phyloP scores from a whole-genome alignment of 139 green algal species.

The Tetradesmus obliquus region DNA sequence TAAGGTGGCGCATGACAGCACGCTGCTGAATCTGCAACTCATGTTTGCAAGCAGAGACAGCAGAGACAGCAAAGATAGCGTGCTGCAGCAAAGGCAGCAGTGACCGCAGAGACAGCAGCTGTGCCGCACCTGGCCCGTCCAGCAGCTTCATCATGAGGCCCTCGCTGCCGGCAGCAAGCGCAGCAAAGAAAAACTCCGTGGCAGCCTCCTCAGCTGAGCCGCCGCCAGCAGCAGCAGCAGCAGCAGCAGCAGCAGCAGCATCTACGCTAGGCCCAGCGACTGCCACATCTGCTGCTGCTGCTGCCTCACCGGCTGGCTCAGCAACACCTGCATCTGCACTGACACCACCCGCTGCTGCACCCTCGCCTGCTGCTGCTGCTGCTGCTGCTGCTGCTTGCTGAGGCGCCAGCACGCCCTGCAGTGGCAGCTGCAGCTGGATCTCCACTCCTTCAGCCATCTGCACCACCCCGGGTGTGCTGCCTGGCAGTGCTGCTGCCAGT shows the following conservation, averaged over 20 bases:
- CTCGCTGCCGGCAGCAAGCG: slow-evolving; percentile 72
- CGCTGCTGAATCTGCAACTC: neutral
- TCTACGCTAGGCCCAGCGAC: neutral
- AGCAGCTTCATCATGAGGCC: slow-evolving; percentile 92
- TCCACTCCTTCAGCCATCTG: slow-evolving; percentile 57
- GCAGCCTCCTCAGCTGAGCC: slow-evolving; percentile 25
- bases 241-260: slow-evolving; percentile 13
- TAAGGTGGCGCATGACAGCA: neutral
- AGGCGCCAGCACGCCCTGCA: neutral
- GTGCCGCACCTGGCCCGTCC: slow-evolving; percentile 44
- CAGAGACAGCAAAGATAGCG: neutral
- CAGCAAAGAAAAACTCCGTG: slow-evolving; percentile 63
- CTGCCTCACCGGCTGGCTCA: neutral
- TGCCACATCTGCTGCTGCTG: neutral
- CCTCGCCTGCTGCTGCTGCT: neutral
- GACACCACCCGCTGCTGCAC: neutral
- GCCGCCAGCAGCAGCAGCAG: neutral
- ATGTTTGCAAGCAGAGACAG: neutral
- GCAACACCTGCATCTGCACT: neutral
- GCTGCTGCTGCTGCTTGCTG: neutral
- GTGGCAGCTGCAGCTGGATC: neutral
- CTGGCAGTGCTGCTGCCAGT: slow-evolving; percentile 45
- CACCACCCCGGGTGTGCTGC: slow-evolving; percentile 48
- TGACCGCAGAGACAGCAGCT: neutral
- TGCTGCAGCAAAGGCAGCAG: neutral